Percentiles rank a stretch among this genome's conserved stretches.
phyloP scores from a whole-genome alignment of 176 grass and related monocot species.

The Canna indica region DNA sequence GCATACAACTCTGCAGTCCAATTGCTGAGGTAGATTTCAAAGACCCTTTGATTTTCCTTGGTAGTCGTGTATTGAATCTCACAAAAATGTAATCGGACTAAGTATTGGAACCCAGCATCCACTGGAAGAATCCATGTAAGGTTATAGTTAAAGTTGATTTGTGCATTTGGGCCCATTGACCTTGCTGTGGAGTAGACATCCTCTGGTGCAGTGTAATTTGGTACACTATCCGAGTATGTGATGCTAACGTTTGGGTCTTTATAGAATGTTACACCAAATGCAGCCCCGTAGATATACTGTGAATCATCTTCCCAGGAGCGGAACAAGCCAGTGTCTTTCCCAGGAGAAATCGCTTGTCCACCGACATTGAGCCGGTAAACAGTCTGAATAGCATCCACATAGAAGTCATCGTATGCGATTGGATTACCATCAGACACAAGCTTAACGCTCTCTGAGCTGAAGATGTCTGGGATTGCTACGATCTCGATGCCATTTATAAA shows the following conservation, averaged over 20 bases:
- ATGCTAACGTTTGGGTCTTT: conserved; percentile 61
- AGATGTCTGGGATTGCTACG: conserved; percentile 65
- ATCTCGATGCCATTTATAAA: conserved; percentile 93
- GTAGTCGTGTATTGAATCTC: conserved; percentile 60
- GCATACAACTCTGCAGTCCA: conserved; percentile 29
- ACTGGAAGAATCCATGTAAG: conserved; percentile 69
- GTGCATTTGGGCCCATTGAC: conserved; percentile 55
- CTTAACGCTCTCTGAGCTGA: neutral
- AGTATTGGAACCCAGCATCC: conserved; percentile 65
- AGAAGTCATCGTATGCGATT: conserved; percentile 14
- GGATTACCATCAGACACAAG: conserved; percentile 27
- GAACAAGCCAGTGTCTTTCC: conserved; percentile 47
- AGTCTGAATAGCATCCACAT: conserved; percentile 45
- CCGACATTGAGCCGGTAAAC: conserved; percentile 86
- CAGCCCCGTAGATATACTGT: conserved; percentile 43
- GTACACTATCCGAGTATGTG: conserved; percentile 26
- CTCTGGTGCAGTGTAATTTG: conserved; percentile 45
- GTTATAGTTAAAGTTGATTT: conserved; percentile 53
- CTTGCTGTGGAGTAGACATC: conserved; percentile 71
- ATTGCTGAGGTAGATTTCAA: conserved; percentile 70
- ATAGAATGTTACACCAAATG: conserved; percentile 38
- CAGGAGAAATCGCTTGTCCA: conserved; percentile 51
- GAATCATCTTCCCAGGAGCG: conserved; percentile 67
- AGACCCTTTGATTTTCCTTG: conserved; percentile 53
- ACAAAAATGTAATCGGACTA: conserved; percentile 83